phyloP scores from a whole-genome alignment of 306 rosid genomes.

The Carpinus viminea region DNA sequence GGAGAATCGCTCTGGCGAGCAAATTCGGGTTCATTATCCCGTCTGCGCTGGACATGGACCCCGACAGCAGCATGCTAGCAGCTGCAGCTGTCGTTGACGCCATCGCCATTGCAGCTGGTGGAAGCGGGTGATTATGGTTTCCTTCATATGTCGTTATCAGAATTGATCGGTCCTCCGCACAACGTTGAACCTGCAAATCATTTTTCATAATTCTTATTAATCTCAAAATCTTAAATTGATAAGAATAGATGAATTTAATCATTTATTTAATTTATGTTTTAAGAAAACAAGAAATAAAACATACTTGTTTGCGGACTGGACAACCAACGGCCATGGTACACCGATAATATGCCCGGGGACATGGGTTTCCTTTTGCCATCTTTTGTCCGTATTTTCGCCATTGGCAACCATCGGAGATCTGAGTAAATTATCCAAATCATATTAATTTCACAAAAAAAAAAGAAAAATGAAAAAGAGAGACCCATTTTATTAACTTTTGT shows the following conservation, averaged over 20 bases:
- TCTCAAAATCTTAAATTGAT: not conserved
- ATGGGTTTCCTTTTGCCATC: slow-evolving; percentile 96
- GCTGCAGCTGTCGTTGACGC: slow-evolving; percentile 92
- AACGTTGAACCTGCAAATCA: slow-evolving; percentile 78
- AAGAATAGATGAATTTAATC: no score
- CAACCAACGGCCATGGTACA: slow-evolving; percentile 98
- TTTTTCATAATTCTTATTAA: not conserved
- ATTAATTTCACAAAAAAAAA: not conserved
- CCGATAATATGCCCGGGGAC: slow-evolving; percentile 93
- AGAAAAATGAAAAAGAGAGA: not conserved
- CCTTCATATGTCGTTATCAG: slow-evolving; percentile 95
- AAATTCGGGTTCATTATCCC: slow-evolving; percentile 82
- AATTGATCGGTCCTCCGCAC: slow-evolving; percentile 77
- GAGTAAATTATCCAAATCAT: slow-evolving; percentile 16
- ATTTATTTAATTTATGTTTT: no score
- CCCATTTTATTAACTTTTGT: not conserved
- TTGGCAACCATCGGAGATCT: slow-evolving; percentile 98
- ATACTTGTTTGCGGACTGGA: slow-evolving; percentile 97
- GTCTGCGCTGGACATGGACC: slow-evolving; percentile 88
- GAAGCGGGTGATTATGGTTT: slow-evolving; percentile 92
- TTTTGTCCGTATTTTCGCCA: slow-evolving; percentile 98
- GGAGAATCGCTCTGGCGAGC: slow-evolving; percentile 41
- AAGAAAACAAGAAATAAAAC: slow-evolving; percentile 6
- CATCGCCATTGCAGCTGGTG: slow-evolving; percentile 98
- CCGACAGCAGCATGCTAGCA: slow-evolving; percentile 82